phyloP scores from a whole-genome alignment of 2,329 filamentous ascomycete species.

The Harringtonia lauricola region DNA sequence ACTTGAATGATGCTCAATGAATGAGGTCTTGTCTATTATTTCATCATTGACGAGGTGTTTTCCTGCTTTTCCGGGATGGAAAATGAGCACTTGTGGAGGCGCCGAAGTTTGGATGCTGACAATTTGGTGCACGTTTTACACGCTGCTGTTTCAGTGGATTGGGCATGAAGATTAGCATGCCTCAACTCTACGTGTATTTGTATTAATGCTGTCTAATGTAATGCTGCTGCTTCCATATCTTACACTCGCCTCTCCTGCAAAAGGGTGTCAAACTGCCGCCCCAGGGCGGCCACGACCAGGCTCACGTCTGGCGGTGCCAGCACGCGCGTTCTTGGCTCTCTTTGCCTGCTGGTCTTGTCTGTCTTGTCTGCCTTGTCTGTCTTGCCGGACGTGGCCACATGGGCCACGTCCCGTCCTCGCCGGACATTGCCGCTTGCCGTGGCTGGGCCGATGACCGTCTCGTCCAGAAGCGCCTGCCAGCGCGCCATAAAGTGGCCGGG shows the following conservation, averaged over 20 bases:
- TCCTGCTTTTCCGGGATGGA: too few relatives aligned
- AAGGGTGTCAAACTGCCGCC: background rate
- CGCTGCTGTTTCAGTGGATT: too few relatives aligned
- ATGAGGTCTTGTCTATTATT: too few relatives aligned
- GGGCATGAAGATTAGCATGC: too few relatives aligned
- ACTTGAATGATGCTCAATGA: too few relatives aligned
- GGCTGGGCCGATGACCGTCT: slow-evolving; percentile 50
- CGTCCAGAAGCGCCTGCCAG: slow-evolving; percentile 62
- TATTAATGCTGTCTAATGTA: background rate
- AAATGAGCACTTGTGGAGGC: too few relatives aligned
- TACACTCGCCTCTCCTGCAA: background rate
- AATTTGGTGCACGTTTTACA: too few relatives aligned
- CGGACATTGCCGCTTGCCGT: slow-evolving; percentile 40
- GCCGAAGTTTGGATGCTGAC: too few relatives aligned
- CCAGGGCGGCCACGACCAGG: background rate
- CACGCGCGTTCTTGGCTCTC: background rate
- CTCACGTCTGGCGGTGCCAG: slow-evolving; percentile 2
- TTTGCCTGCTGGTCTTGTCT: too few relatives aligned
- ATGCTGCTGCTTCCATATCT: background rate
- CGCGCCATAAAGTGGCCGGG: slow-evolving; percentile 62
- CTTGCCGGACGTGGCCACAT: slow-evolving; percentile 17
- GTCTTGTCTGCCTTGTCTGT: background rate
- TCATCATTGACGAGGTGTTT: too few relatives aligned
- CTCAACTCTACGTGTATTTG: too few relatives aligned
- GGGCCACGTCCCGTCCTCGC: slow-evolving; percentile 38